Base-by-base conservation (phyloP, 2,329 filamentous ascomycete species). In the Talaromyces rugulosus region DNA sequence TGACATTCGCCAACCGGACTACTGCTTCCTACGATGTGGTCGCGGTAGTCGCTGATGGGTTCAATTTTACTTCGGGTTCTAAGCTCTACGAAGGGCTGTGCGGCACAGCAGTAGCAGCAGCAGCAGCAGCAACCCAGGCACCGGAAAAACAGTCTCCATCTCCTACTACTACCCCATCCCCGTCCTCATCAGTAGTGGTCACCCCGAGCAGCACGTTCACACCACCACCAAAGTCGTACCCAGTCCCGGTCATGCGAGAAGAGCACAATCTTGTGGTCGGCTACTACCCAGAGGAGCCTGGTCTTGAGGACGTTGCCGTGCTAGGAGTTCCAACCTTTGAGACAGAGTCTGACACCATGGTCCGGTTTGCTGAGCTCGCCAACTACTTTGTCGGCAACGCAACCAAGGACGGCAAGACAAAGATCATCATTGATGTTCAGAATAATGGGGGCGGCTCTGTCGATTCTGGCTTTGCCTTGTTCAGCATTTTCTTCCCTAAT, bases 381-480 rank as follows among this genome's bases (percentile, higher is more conserved):
- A 63, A 65, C 31, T 59, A 71, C 11, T 73, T 73, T 58, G 40
- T 73, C 23, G 60, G 65, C 6, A 70, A 72, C 40, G 70, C 67
- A 59, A 68, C 66, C 14, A 14, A 50, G n/a, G 75, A 76, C 1
- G 78, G 80, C 2, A 87, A 86, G 69, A 83, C 77, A n/a, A 87
- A 84, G 70, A 76, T 90, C 5, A 78, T 90, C 33, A 83, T 90
- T 62, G 88, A 90, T 65, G 69, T 90, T 6, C 81, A 83, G 4
- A 79, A 77, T 2, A 91, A 90, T 65, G 78, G 77, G 0, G 88
- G 87, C 44, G 87, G 88, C 1, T 72, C 73, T 52, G 69, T 85
- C 14, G 66, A 75, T 7, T 75, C 79, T 7, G 82, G 80, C 1
- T 78, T 78, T 52, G 79, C 82, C 51, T 66, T 81, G 0, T 87